These are phyloP conservation scores for Colletotrichum kahawae DNA, from an alignment of 2,329 filamentous ascomycete genomes.

Conservation along the genomic window DNA sequence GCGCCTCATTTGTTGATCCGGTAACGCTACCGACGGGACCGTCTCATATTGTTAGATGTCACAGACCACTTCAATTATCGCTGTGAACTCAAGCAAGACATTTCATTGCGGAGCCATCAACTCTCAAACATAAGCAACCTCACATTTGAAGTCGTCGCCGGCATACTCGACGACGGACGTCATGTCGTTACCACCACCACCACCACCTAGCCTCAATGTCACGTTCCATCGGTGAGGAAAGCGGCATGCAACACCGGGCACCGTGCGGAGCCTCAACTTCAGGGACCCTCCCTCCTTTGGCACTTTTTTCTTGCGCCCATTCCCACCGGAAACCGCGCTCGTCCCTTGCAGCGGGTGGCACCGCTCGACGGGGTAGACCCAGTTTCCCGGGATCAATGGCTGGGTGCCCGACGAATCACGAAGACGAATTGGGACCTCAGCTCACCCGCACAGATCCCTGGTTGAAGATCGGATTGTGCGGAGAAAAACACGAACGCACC, in stretches of 20 bases:
- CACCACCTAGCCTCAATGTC: not conserved
- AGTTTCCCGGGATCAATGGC: not conserved
- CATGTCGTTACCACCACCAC: not conserved
- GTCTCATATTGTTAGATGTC: not conserved
- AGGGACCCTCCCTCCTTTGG: not conserved
- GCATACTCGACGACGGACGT: not conserved
- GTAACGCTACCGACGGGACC: not conserved
- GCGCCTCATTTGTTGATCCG: not conserved
- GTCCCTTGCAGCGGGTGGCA: not conserved
- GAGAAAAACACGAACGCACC: not conserved
- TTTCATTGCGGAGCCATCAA: not conserved
- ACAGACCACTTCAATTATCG: not conserved
- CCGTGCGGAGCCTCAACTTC: constrained; percentile 10
- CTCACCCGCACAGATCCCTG: not conserved
- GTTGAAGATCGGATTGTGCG: not conserved
- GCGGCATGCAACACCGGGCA: not conserved
- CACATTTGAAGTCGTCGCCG: not conserved
- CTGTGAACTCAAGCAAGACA: not conserved
- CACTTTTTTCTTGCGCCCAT: not conserved
- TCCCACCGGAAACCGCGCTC: not conserved
- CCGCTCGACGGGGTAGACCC: constrained; percentile 9
- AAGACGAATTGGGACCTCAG: not conserved
- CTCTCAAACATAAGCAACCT: not conserved
- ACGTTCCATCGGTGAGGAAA: constrained; percentile 17
- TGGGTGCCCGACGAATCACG: not conserved